Base-by-base conservation (phyloP, 345 rosid species). In the Acer campestre region DNA sequence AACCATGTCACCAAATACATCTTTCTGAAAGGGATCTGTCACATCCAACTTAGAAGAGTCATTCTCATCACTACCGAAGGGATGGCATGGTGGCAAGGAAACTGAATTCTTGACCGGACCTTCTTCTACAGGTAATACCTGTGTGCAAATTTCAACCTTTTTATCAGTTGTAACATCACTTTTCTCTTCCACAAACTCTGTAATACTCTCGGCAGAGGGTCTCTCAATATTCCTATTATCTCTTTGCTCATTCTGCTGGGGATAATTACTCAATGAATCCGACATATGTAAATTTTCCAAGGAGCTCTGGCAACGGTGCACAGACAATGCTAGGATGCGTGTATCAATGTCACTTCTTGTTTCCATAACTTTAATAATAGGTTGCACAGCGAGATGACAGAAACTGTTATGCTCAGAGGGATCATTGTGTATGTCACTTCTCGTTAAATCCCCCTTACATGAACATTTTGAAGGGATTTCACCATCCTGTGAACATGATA, bases 161-260 rank as follows among this genome's bases (percentile, higher is more conserved):
- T 22, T 53, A 82, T 80, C 85, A 63, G 84, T 71, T 63, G 79
- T 75, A 68, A 68, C 62, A 70, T 80, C 81, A 79, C 73, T 80
- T 70, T 82, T 80, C 81, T 74, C 86, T 69, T 78, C 82, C 72
- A 80, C 44, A 67, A 70, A 75, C 61, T 72, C 81, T 13, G 64
- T 61, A 16, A 14, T 61, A 67, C 70, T 55, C 56, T 79, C 85
- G 35, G 70, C 55, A 20, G 78, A 80, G 42, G 35, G 69, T 69
- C 38, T 65, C 70, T 62, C 74, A 70, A 70, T 77, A 67, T 55
- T 58, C 68, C 58, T 73, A 70, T 71, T 61, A 51, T 67, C 63
- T 29, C 69, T 71, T 67, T 56, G 80, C 51, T 71, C 83, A 80
- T 73, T 83, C 82, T 65, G 59, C 67, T 73, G 75, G 6, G 42